A percentile compares a stretch with the other conserved stretches of the same genome.
Evolutionary conservation across 2,329 filamentous ascomycete species (phyloP).

Genomic region (Phoma herbarum): DNA sequence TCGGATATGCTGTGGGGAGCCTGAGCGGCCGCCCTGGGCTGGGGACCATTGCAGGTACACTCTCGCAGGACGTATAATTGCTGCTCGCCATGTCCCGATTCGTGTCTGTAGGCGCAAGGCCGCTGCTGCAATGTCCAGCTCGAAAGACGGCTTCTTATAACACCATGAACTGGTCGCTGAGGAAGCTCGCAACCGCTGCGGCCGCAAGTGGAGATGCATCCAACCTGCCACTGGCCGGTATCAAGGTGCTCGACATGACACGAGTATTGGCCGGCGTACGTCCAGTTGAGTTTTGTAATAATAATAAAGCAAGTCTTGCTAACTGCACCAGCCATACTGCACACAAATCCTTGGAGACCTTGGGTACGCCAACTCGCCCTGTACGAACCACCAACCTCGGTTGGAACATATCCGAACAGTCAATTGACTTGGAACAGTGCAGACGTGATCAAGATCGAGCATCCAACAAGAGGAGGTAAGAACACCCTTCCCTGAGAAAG

Average conservation of each 20-base stretch:
- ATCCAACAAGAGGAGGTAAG: constrained; percentile 65
- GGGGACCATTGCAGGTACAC: constrained; percentile 15
- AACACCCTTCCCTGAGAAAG: no score
- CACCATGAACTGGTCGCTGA: constrained; percentile 27
- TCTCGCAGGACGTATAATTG: constrained; percentile 6
- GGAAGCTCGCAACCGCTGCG: constrained; percentile 55
- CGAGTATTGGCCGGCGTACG: constrained; percentile 91
- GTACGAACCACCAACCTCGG: constrained; percentile 48
- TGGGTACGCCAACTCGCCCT: constrained; percentile 69
- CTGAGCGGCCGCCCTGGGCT: constrained; percentile 4
- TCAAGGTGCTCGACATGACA: constrained; percentile 95
- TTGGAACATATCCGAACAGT: constrained; percentile 29
- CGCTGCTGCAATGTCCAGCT: constrained; percentile 17
- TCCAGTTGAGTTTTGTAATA: no score
- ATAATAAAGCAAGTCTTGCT: no score
- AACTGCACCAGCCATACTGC: constrained; percentile 79
- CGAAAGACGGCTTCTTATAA: constrained; percentile 5
- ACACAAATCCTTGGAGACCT: constrained; percentile 96
- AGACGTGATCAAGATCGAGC: constrained; percentile 97
- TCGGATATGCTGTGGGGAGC: constrained; percentile 27
- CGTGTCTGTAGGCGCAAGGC: constrained; percentile 28
- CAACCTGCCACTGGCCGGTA: constrained; percentile 78
- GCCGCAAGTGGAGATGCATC: constrained; percentile 51
- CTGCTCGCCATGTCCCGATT: constrained; percentile 26
- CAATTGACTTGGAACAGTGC: constrained; percentile 65